Evolutionary conservation across 495 filamentous ascomycete species (phyloP).

Genomic region (Neurospora discreta): DNA sequence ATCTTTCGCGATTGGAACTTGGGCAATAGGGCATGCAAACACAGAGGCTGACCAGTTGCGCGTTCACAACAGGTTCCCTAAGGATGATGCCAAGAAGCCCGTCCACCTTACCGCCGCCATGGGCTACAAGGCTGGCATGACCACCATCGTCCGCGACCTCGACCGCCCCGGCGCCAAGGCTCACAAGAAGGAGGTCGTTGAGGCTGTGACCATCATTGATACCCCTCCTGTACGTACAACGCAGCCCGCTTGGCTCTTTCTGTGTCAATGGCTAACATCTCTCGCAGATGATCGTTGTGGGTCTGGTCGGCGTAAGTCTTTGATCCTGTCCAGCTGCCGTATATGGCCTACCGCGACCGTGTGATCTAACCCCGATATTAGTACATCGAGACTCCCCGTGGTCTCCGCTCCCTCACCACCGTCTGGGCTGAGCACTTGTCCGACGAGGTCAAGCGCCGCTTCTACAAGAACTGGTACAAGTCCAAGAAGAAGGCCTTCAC

Average conservation of each 20-base stretch:
- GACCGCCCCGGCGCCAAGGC: slow-evolving; percentile 99
- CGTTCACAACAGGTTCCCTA: slow-evolving; percentile 69
- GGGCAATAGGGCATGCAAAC: neutral
- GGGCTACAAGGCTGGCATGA: slow-evolving; percentile 99
- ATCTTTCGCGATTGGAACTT: neutral
- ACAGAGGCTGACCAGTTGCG: slow-evolving; percentile 13
- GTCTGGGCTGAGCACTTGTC: slow-evolving; percentile 98
- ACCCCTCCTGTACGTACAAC: slow-evolving; percentile 90
- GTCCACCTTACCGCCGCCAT: slow-evolving; percentile 97
- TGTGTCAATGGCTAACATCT: slow-evolving; percentile 52
- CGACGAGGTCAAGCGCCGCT: slow-evolving; percentile 97
- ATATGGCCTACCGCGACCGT: slow-evolving; percentile 2
- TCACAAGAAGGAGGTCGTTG: slow-evolving; percentile 99
- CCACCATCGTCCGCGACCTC: slow-evolving; percentile 98
- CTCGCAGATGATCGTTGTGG: slow-evolving; percentile 90
- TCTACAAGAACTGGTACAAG: slow-evolving; percentile 99
- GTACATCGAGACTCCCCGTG: slow-evolving; percentile 99
- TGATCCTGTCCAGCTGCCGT: slow-evolving; percentile 17
- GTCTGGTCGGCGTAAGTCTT: slow-evolving; percentile 70
- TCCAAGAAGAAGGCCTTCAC: slow-evolving; percentile 99
- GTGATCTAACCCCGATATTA: slow-evolving; percentile 13
- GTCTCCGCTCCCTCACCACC: slow-evolving; percentile 97
- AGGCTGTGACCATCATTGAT: slow-evolving; percentile 98
- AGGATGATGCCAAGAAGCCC: slow-evolving; percentile 99
- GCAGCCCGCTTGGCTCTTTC: slow-evolving; percentile 48